phyloP scores from a whole-genome alignment of 106 monocot genomes.

The Dendrobium nobile region DNA sequence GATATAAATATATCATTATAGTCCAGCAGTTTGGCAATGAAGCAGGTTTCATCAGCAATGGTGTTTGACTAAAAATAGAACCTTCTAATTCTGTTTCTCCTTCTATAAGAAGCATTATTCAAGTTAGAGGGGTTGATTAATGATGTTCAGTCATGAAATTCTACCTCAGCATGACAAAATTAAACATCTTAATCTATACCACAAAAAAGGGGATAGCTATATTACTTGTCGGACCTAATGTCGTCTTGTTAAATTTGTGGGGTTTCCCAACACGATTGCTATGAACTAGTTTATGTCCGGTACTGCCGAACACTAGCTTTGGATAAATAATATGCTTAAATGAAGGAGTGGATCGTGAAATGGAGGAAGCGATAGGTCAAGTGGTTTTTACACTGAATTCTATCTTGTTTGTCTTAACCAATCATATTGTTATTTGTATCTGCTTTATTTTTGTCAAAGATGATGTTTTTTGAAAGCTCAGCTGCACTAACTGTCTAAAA shows the following conservation, averaged over 20 bases:
- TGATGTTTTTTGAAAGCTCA: background rate
- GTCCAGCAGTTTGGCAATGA: background rate
- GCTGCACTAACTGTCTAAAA: background rate
- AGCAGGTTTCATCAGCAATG: background rate
- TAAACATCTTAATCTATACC: background rate
- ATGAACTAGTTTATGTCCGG: too few species aligned
- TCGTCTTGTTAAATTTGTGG: too few species aligned
- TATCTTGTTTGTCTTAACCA: background rate
- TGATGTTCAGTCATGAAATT: background rate
- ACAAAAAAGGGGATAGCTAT: too few species aligned
- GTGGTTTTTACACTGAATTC: too few species aligned
- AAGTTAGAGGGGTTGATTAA: background rate
- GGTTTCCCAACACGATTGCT: too few species aligned
- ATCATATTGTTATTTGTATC: background rate
- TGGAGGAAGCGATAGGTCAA: too few species aligned
- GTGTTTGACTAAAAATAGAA: background rate
- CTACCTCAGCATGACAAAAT: background rate
- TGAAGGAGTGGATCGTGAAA: too few species aligned
- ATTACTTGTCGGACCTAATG: too few species aligned
- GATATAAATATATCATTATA: too few species aligned
- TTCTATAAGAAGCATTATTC: background rate
- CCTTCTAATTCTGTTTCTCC: background rate
- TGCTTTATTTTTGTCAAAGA: background rate
- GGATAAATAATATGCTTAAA: too few species aligned
- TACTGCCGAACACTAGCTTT: too few species aligned